Conservation (phyloP, 1,139 yeast genomes). For the Zygoascus hellenicus region DNA sequence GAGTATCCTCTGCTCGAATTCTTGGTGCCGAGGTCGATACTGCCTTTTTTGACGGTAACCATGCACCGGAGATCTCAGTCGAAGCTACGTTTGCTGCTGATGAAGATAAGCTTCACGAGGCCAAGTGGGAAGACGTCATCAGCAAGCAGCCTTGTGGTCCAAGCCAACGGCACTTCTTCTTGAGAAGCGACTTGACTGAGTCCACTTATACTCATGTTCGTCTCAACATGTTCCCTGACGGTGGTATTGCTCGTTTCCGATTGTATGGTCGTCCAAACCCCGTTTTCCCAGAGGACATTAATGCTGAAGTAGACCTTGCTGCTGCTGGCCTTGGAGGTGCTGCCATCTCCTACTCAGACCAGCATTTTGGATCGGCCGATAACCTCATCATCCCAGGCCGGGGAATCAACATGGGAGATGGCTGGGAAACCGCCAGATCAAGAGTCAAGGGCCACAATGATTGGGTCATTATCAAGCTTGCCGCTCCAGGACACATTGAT, state of each 20-base stretch:
- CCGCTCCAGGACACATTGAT: constrained; percentile 49
- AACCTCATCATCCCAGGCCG: constrained; percentile 87
- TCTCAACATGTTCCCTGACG: constrained; percentile 88
- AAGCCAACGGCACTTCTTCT: constrained; percentile 74
- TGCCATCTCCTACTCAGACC: constrained; percentile 75
- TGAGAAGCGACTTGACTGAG: constrained; percentile 51
- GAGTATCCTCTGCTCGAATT: constrained; percentile 74
- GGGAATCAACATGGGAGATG: constrained; percentile 94
- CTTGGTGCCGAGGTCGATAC: constrained; percentile 88
- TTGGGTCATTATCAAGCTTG: constrained; percentile 82
- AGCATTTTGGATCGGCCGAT: constrained; percentile 88
- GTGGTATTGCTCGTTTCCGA: constrained; percentile 93
- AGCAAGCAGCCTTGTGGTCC: constrained; percentile 81
- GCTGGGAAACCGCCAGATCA: constrained; percentile 96
- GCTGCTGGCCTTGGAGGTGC: constrained; percentile 85
- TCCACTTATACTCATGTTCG: constrained; percentile 70
- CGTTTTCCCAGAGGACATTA: constrained; percentile 45
- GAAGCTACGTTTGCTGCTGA: constrained; percentile 53
- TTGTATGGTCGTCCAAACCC: constrained; percentile 79
- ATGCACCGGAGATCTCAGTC: constrained; percentile 83
- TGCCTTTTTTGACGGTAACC: constrained; percentile 89
- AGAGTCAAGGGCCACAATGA: constrained; percentile 78
- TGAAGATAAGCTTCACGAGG: constrained; percentile 30
- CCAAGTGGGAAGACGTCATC: constrained; percentile 66
- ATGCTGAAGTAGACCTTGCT: constrained; percentile 62